Percentiles rank a stretch among this genome's conserved stretches.
phyloP scores from a whole-genome alignment of 352 stramenopile genomes.

The Halophytophthora batemanensis region DNA sequence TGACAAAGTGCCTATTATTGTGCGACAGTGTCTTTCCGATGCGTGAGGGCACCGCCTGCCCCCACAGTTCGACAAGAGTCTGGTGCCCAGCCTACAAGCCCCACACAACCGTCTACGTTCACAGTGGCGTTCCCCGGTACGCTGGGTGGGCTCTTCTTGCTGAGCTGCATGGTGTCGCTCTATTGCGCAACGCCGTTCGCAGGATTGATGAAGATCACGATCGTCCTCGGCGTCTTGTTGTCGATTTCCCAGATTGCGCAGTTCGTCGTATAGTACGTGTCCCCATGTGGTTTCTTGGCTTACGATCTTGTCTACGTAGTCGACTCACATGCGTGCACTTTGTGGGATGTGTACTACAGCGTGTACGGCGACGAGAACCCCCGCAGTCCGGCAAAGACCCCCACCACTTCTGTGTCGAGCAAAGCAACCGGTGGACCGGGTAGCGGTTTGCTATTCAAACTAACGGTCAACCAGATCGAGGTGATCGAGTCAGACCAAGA shows the following conservation, averaged over 20 bases:
- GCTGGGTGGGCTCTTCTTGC: conserved; percentile 66
- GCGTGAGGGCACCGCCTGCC: conserved; percentile 28
- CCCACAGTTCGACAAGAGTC: conserved; percentile 44
- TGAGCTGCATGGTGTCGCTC: conserved; percentile 74
- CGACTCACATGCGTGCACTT: conserved; percentile 1
- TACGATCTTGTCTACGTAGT: background rate
- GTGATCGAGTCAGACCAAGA: conserved; percentile 64
- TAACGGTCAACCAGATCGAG: conserved; percentile 64
- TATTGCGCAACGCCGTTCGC: conserved; percentile 71
- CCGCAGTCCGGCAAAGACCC: conserved; percentile 16
- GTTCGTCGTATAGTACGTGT: conserved; percentile 51
- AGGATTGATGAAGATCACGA: conserved; percentile 85
- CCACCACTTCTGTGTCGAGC: conserved; percentile 10
- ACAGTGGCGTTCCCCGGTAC: conserved; percentile 62
- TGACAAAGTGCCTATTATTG: conserved; percentile 6
- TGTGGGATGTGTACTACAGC: conserved; percentile 16
- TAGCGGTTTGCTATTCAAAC: conserved; percentile 39
- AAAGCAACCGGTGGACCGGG: conserved; percentile 20
- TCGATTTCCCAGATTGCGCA: conserved; percentile 74
- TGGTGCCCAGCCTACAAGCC: conserved; percentile 29
- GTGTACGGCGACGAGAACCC: conserved; percentile 22
- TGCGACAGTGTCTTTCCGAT: conserved; percentile 50
- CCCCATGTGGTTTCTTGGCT: background rate
- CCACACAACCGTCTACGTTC: conserved; percentile 50
- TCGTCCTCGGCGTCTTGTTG: conserved; percentile 75